These are phyloP conservation scores for Zygoascus meyerae DNA, from an alignment of 1,139 yeast genomes.

Conservation along the genomic window DNA sequence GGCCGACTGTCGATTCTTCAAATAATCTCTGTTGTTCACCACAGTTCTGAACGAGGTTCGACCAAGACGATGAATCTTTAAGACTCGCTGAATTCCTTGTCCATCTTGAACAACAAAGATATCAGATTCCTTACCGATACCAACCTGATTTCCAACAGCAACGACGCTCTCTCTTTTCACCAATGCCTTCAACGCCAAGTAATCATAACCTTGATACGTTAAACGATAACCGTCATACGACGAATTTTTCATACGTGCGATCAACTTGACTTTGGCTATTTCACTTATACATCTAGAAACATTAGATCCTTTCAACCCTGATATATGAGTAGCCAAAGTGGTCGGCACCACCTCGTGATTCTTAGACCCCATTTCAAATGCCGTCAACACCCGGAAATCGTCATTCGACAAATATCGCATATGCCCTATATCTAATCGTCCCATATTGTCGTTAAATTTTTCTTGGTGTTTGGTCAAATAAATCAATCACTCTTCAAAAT, in stretches of 20 bases:
- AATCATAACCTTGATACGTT: slow-evolving; percentile 87
- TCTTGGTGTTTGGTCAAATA: background rate
- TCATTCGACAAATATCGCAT: slow-evolving; percentile 89
- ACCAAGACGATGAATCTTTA: slow-evolving; percentile 90
- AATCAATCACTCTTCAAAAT: background rate
- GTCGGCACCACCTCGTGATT: slow-evolving; percentile 96
- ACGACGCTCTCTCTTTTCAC: slow-evolving; percentile 62
- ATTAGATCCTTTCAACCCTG: slow-evolving; percentile 73
- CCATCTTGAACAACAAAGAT: slow-evolving; percentile 79
- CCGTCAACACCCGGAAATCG: slow-evolving; percentile 84
- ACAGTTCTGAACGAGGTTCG: slow-evolving; percentile 90
- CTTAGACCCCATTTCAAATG: slow-evolving; percentile 78
- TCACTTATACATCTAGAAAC: slow-evolving; percentile 77
- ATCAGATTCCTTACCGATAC: slow-evolving; percentile 97
- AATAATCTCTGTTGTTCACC: slow-evolving; percentile 87
- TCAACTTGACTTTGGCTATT: slow-evolving; percentile 76
- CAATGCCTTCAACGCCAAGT: slow-evolving; percentile 80
- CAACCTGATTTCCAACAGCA: slow-evolving; percentile 82
- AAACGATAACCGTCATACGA: slow-evolving; percentile 84
- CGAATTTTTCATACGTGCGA: slow-evolving; percentile 72
- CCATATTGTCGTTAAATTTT: slow-evolving; percentile 26
- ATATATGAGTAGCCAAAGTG: slow-evolving; percentile 67
- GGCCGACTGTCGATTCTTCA: slow-evolving; percentile 58
- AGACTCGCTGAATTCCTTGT: slow-evolving; percentile 58
- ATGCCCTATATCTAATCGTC: slow-evolving; percentile 90